Conservation (phyloP, 495 filamentous ascomycete species). For the Talaromyces liani region DNA sequence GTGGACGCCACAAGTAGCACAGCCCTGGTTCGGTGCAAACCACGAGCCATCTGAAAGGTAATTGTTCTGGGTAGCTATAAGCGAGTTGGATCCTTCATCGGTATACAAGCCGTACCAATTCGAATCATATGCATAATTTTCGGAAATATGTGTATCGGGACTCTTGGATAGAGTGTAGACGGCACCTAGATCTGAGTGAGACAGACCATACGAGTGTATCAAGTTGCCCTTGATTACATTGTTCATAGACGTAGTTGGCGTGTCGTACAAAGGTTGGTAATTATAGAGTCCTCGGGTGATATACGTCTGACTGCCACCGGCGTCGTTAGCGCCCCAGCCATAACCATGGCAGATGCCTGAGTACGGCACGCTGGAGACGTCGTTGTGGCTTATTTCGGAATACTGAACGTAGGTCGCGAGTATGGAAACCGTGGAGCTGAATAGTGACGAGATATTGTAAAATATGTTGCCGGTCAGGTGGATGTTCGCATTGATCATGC, state of each 20-base stretch:
- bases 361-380: background rate
- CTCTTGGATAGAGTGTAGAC: background rate
- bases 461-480: background rate
- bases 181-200: background rate
- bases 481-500: background rate
- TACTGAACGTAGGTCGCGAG: background rate
- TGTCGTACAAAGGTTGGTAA: background rate
- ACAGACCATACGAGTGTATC: background rate
- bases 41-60: background rate
- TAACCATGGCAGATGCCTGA: background rate
- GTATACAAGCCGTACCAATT: background rate
- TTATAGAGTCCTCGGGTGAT: background rate
- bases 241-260: background rate
- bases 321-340: background rate
- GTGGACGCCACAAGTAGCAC: background rate
- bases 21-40: background rate
- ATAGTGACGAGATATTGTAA: background rate
- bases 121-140: background rate
- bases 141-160: background rate
- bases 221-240: background rate
- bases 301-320: slow-evolving; percentile 1
- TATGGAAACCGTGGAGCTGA: background rate
- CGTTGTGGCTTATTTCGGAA: background rate
- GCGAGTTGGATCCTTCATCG: background rate
- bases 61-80: background rate